Base-by-base conservation (phyloP, 2,329 filamentous ascomycete genomes). In the Proliferodiscus dingleyae region DNA sequence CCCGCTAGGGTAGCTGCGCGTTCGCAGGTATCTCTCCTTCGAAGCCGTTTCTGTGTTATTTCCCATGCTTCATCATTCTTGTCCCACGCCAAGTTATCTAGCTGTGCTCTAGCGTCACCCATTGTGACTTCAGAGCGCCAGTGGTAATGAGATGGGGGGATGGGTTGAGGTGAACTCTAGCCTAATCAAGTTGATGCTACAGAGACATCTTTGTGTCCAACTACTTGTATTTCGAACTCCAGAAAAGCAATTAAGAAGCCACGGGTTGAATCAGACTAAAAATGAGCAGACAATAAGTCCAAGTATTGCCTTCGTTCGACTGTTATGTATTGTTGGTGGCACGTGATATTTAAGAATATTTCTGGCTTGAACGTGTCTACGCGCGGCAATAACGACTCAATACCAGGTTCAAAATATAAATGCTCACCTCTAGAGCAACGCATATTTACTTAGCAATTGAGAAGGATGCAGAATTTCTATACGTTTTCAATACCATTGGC, bases 71-170 rank as follows among this genome's bases (percentile, higher is more conserved):
- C 47, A 24, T 58, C 54, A 29, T 49, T 56, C 30, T 40, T 51
- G 41, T 58, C 54, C 55, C 54, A 58, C 10, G 42, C 54, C 23
- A 54, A 16, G 23, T 53, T 43, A 34, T 58, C 54, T 18, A 53
- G 46, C 19, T 56, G 29, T 46, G 34, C 46, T 43, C 42, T 24
- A 36, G 26, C 46, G 18, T 47, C 15, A 22, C 29, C 37, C 39
- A 41, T 41, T 6, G 3, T 41, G 24, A 32, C 21, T 37, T 37
- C 11, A 36, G 30, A 23, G 30, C 29, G 36, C 36, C 30, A 29
- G 29, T 36, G 30, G 11, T 36, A 21, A 43, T 43, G 41, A 43
- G 41, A 43, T 44, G 24, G 41, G 19, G 37, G 13, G 24, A 30
- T 38, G 41, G 33, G 41, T 37, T 23, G 15, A 37, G 15, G 41